Evolutionary conservation across 2,329 filamentous ascomycete species (phyloP), one percentile per base, ranked within the genome.

Genomic region (Corinectria fuckeliana): DNA sequence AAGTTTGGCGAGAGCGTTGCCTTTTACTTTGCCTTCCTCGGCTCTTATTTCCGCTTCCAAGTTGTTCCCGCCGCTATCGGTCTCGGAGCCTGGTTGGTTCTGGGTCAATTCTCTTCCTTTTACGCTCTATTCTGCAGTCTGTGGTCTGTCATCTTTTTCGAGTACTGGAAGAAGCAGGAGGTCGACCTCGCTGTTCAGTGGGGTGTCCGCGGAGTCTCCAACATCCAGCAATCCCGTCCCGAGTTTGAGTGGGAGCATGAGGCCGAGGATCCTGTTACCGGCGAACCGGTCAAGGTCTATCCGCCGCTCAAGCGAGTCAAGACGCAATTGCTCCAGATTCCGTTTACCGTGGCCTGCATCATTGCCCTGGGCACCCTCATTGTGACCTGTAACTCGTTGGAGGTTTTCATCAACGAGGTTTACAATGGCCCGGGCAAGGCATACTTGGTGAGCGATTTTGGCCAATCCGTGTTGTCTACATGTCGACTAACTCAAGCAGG

Each of bases 141-240:
- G n/a, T 97, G 93, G 92, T 90, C 90, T 57, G 88, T 95, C 3
- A 80, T 94, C 47, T 97, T 97, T 72, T 90, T 96, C 56, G 94
- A 98, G 74, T 97, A 91, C 76, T 98, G 94, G 94, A 97, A 96
- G 79, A 90, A 94, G 69, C 92, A 96, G 74, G 92, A 98, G 75
- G 82, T 88, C 1, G 93, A 98, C 71, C 81, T 98, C 7, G 89
- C 90, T 8, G 87, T 97, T 14, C 87, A 92, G 68, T 98, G 94
- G 94, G 91, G 91, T 13, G 93, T 97, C 3, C 88, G 91, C 50
- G 91, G 91, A 6, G 93, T 96, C 1, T 93, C 91, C 4, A 85
- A 82, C 49, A 92, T 97, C 52, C 91, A 97, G 70, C 86, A 86
- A 41, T 90, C 89, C 65, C 85, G 93, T 45, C 84, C 86, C 32